Percentiles rank a stretch among this genome's conserved stretches.
Evolutionary conservation across 129 eudicot genomes (phyloP).

Genomic region (Pulicaria dysenterica): DNA sequence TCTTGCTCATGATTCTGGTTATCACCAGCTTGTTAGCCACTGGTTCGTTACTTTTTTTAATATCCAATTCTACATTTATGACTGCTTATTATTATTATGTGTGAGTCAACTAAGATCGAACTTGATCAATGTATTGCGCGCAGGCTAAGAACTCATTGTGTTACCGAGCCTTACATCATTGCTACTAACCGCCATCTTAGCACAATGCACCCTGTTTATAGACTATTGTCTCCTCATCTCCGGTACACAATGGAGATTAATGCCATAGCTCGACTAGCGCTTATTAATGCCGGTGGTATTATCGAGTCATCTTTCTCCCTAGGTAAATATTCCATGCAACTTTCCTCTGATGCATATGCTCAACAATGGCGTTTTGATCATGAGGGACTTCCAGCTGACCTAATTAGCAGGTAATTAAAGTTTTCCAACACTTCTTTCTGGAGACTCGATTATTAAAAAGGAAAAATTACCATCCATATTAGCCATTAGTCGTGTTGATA

Average conservation of each 20-base stretch:
- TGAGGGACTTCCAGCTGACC: constrained; percentile 62
- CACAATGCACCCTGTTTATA: constrained; percentile 67
- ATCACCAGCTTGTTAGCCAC: constrained; percentile 74
- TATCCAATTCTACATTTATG: neutral
- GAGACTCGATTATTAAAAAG: too few species aligned
- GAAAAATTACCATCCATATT: too few species aligned
- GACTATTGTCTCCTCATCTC: constrained; percentile 66
- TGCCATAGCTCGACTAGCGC: constrained; percentile 58
- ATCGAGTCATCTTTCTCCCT: constrained; percentile 59
- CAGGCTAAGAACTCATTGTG: constrained; percentile 78
- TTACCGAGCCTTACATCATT: constrained; percentile 70
- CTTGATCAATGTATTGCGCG: constrained; percentile 13
- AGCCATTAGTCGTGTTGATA: neutral
- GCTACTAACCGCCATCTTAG: constrained; percentile 69
- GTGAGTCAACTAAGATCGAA: neutral
- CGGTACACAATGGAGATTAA: constrained; percentile 86
- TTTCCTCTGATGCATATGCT: constrained; percentile 66
- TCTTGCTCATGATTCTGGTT: constrained; percentile 79
- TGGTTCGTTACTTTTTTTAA: constrained; percentile 40
- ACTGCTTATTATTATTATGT: neutral
- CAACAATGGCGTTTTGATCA: constrained; percentile 66
- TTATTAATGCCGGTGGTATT: constrained; percentile 63
- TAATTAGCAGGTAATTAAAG: constrained; percentile 51
- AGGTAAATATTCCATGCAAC: constrained; percentile 56
- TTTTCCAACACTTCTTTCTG: too few species aligned